A percentile compares a stretch with the other conserved stretches of the same genome.
phyloP scores from a whole-genome alignment of 1,284 basidiomycete genomes.

The Apiotrichum brassicae region DNA sequence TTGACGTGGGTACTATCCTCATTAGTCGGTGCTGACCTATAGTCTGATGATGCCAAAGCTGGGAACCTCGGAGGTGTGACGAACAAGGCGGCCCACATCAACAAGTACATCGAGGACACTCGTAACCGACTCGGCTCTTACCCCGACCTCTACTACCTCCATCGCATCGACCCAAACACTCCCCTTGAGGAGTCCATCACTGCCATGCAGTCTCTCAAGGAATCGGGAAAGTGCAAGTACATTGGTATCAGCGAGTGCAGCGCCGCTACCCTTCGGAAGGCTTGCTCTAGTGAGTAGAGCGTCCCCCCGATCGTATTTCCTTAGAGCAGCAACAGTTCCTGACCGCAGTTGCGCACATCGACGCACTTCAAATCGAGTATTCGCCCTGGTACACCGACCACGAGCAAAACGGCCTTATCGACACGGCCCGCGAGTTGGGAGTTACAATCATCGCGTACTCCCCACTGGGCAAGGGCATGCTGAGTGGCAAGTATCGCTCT shows the following conservation, averaged over 20 bases:
- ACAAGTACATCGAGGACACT: conserved; percentile 36
- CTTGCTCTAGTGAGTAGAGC: conserved; percentile 47
- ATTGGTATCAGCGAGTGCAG: conserved; percentile 56
- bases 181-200: conserved; percentile 36
- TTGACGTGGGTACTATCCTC: conserved; percentile 12
- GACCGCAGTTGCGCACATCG: conserved; percentile 42
- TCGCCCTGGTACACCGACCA: conserved; percentile 47
- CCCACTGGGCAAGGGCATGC: conserved; percentile 43
- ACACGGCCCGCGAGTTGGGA: conserved; percentile 40
- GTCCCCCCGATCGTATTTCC: too few relatives aligned
- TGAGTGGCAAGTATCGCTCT: conserved; percentile 30
- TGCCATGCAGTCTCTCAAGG: conserved; percentile 40
- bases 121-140: conserved; percentile 37
- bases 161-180: conserved; percentile 38
- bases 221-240: conserved; percentile 43
- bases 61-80: conserved; percentile 9
- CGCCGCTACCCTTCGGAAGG: conserved; percentile 57
- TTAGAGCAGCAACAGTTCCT: not conserved
- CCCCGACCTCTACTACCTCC: conserved; percentile 48
- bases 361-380: conserved; percentile 49
- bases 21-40: not conserved
- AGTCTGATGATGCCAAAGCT: conserved; percentile 1
- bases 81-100: conserved; percentile 36
- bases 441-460: conserved; percentile 46
- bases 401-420: conserved; percentile 45